These are phyloP conservation scores for Salix dunnii DNA, from an alignment of 345 rosid genomes.

Conservation along the genomic window DNA sequence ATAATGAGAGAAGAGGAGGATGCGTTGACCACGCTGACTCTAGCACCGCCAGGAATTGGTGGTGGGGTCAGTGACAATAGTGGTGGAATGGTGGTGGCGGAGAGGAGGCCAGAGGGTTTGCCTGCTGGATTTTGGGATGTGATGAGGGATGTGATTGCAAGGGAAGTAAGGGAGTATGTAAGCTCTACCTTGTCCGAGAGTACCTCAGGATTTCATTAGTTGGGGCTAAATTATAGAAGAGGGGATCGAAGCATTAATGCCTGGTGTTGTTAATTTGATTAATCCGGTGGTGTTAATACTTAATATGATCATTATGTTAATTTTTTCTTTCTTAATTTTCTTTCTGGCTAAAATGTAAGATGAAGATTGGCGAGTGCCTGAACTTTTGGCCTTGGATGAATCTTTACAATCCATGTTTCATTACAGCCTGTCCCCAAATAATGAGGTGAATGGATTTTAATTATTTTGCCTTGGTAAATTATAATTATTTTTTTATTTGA, in stretches of 20 bases:
- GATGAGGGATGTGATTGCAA: conserved; percentile 65
- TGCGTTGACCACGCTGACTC: conserved; percentile 58
- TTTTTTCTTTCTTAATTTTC: not conserved
- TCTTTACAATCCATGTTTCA: not conserved
- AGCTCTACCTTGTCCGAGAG: conserved; percentile 32
- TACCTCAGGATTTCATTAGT: conserved; percentile 29
- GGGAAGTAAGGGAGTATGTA: conserved; percentile 60
- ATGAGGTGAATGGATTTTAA: not conserved
- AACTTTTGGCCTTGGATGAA: not conserved
- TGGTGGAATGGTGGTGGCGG: conserved; percentile 16
- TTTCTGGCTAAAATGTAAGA: not conserved
- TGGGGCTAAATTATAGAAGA: not conserved
- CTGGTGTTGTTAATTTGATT: not conserved
- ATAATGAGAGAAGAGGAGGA: conserved; percentile 40
- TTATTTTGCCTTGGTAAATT: too few species aligned
- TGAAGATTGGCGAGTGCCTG: not conserved
- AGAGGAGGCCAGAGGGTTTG: conserved; percentile 23
- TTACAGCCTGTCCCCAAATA: not conserved
- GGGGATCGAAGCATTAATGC: not conserved
- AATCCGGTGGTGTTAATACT: not conserved
- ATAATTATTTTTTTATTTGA: too few species aligned
- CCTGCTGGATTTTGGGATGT: conserved; percentile 61
- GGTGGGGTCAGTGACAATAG: not conserved
- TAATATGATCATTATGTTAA: not conserved
- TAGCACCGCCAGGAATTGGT: conserved; percentile 57